phyloP scores from a whole-genome alignment of 352 stramenopile species.

The Phytophthora syringae region DNA sequence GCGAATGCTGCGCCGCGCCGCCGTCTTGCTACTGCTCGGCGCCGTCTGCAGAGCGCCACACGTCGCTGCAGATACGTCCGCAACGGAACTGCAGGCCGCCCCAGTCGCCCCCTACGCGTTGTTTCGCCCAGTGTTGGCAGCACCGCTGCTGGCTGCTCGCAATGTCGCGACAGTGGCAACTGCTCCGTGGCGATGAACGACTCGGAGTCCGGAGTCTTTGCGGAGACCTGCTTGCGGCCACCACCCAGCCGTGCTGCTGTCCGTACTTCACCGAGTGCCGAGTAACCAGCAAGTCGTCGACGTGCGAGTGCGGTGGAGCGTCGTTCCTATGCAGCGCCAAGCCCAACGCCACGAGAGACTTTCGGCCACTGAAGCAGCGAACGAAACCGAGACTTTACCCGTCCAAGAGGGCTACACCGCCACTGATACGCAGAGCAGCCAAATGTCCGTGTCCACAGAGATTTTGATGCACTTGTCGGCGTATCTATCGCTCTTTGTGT shows the following conservation, averaged over 20 bases:
- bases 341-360: conserved; percentile 30
- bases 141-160: conserved; percentile 43
- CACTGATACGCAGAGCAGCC: conserved; percentile 6
- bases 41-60: background rate
- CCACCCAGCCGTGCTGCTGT: conserved; percentile 64
- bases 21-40: conserved; percentile 12
- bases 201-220: conserved; percentile 61
- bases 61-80: background rate
- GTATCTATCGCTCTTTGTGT: conserved; percentile 45
- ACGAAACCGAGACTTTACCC: conserved; percentile 12
- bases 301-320: conserved; percentile 60
- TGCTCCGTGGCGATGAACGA: conserved; percentile 71
- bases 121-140: conserved; percentile 20
- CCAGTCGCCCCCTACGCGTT: conserved; percentile 4
- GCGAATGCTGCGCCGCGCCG: conserved; percentile 4
- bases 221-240: conserved; percentile 54
- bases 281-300: conserved; percentile 54
- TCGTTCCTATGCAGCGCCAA: conserved; percentile 9
- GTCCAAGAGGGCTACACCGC: conserved; percentile 6
- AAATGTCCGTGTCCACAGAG: conserved; percentile 45
- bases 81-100: background rate
- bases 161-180: conserved; percentile 69
- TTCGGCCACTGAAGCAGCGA: conserved; percentile 12
- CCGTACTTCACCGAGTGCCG: conserved; percentile 71
- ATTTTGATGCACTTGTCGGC: conserved; percentile 46